These are phyloP conservation scores for Coffea eugenioides DNA, from an alignment of 257 asterid genomes.

Conservation along the genomic window DNA sequence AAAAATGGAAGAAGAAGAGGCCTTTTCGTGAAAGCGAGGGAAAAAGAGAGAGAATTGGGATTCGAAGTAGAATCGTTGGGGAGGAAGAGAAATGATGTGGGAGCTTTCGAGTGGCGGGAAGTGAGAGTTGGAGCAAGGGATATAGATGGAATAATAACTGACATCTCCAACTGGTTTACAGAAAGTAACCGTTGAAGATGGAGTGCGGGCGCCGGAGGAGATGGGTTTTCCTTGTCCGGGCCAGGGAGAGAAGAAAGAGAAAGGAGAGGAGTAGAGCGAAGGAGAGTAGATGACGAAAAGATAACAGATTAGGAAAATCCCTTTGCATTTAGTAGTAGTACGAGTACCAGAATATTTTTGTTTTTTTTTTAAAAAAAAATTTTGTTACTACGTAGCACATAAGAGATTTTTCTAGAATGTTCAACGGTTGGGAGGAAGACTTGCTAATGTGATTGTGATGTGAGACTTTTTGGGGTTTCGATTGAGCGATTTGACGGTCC, in stretches of 20 bases:
- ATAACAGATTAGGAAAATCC: background rate
- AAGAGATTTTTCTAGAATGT: too few species aligned
- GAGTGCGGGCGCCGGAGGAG: slow-evolving; percentile 14
- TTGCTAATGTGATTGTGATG: background rate
- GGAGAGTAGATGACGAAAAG: slow-evolving; percentile 7
- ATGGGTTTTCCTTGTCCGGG: slow-evolving; percentile 12
- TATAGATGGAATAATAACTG: slow-evolving; percentile 21
- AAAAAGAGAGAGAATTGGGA: slow-evolving; percentile 19
- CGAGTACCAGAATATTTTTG: too few species aligned
- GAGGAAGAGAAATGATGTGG: slow-evolving; percentile 15
- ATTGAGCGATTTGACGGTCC: background rate
- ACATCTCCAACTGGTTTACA: slow-evolving; percentile 14
- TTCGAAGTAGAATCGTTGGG: slow-evolving; percentile 14
- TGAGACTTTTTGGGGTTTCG: background rate
- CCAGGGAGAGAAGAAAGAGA: slow-evolving; percentile 12
- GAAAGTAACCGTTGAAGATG: background rate
- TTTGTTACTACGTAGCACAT: too few species aligned
- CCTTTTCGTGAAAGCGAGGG: slow-evolving; percentile 1
- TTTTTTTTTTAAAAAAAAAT: too few species aligned
- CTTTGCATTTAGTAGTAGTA: too few species aligned
- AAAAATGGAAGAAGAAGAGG: background rate
- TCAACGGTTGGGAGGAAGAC: background rate
- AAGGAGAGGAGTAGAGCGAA: slow-evolving; percentile 24
- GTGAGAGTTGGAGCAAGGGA: slow-evolving; percentile 8
- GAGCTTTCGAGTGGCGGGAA: background rate